phyloP scores from a whole-genome alignment of 2,329 filamentous ascomycete genomes.

The Didymella pinodella region DNA sequence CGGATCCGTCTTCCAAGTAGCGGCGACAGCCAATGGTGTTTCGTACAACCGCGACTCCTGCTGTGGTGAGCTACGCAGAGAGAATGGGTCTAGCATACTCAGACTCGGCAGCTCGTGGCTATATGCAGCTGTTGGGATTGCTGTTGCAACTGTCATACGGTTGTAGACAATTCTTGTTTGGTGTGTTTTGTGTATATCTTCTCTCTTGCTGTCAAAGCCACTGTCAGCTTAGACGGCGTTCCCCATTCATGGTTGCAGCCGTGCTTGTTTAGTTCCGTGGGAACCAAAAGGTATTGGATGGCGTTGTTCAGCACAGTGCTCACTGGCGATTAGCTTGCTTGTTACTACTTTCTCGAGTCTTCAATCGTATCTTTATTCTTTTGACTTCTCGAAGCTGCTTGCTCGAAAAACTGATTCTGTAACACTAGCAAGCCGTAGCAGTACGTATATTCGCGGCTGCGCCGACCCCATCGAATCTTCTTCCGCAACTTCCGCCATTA shows the following conservation, averaged over 20 bases:
- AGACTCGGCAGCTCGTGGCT: neutral
- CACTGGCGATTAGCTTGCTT: neutral
- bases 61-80: conserved; percentile 29
- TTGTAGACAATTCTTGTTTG: neutral
- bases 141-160: neutral
- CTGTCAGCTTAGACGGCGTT: neutral
- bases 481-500: too few relatives aligned
- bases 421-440: neutral
- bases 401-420: neutral
- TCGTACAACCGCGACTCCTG: conserved; percentile 32
- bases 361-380: neutral
- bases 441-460: neutral
- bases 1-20: conserved; percentile 48
- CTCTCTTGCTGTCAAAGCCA: neutral
- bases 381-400: neutral
- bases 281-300: conserved; percentile 7
- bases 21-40: conserved; percentile 60
- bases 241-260: neutral
- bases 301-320: neutral
- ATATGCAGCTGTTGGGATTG: neutral
- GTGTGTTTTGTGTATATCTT: too few relatives aligned
- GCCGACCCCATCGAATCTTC: too few relatives aligned
- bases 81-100: neutral
- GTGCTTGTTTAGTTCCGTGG: neutral
- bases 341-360: neutral